Conservation (phyloP, 2,329 filamentous ascomycete species). For the Tolypocladium ophioglossoides region DNA sequence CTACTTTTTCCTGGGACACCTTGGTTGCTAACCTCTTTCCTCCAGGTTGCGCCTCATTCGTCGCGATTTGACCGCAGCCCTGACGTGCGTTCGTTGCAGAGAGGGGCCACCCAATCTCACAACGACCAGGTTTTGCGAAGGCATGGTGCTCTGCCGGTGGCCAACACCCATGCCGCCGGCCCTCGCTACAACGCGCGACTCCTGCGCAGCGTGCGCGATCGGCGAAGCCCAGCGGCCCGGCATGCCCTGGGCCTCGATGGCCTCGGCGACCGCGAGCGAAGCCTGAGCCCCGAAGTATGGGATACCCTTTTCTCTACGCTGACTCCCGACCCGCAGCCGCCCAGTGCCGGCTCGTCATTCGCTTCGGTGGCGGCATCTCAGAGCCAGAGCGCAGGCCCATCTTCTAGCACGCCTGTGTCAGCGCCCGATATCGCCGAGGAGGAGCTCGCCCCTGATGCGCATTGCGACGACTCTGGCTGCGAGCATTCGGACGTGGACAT, state of each 20-base stretch:
- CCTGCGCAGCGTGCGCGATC: constrained; percentile 10
- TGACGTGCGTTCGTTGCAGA: background rate
- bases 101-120: background rate
- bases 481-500: constrained; percentile 47
- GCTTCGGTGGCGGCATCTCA: constrained; percentile 45
- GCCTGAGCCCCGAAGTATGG: constrained; percentile 72
- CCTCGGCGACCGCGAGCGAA: constrained; percentile 74
- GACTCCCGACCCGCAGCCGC: constrained; percentile 69
- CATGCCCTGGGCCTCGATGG: constrained; percentile 44
- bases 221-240: constrained; percentile 1
- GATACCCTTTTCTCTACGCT: constrained; percentile 72
- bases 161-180: background rate
- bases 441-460: constrained; percentile 22
- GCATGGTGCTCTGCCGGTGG: background rate
- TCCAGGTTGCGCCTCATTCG: background rate
- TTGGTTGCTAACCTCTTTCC: background rate
- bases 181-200: constrained; percentile 1
- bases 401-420: constrained; percentile 29
- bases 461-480: constrained; percentile 38
- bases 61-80: constrained; percentile 1
- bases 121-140: background rate
- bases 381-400: constrained; percentile 29
- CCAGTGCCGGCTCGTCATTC: constrained; percentile 76
- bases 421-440: constrained; percentile 26
- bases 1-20: background rate